Evolutionary conservation across 495 filamentous ascomycete genomes (phyloP).

Genomic region (Penicillium cosmopolitanum): DNA sequence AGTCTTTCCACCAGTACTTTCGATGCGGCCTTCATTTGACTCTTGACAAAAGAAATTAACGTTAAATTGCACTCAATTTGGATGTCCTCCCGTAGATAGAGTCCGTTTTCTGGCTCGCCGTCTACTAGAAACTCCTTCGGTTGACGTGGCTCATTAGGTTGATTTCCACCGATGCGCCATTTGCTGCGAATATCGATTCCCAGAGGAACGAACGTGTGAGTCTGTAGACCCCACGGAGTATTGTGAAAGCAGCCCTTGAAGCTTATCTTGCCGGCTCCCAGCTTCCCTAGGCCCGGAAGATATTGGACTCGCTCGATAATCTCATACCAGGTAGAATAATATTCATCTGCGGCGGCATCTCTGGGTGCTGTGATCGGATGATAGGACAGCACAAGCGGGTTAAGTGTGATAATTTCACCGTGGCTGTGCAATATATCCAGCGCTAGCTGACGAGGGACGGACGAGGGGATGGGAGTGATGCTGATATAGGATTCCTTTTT

Average conservation of each 20-base stretch:
- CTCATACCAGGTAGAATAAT: slow-evolving; percentile 69
- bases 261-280: slow-evolving; percentile 61
- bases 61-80: slow-evolving; percentile 76
- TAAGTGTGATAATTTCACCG: slow-evolving; percentile 77
- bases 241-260: slow-evolving; percentile 80
- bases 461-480: slow-evolving; percentile 70
- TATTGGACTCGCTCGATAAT: slow-evolving; percentile 68
- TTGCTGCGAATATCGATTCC: slow-evolving; percentile 70
- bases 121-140: slow-evolving; percentile 58
- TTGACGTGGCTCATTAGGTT: slow-evolving; percentile 64
- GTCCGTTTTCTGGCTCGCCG: slow-evolving; percentile 56
- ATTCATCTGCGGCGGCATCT: slow-evolving; percentile 67
- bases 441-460: slow-evolving; percentile 66
- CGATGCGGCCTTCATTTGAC: slow-evolving; percentile 73
- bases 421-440: slow-evolving; percentile 73
- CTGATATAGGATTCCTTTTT: slow-evolving; percentile 53
- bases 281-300: slow-evolving; percentile 62
- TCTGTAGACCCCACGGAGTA: slow-evolving; percentile 67
- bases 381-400: slow-evolving; percentile 74
- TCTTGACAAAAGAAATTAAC: slow-evolving; percentile 72
- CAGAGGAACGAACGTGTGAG: slow-evolving; percentile 73
- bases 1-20: slow-evolving; percentile 66
- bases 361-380: slow-evolving; percentile 64
- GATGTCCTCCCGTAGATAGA: slow-evolving; percentile 78
- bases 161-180: slow-evolving; percentile 62